Evolutionary conservation across 768 basidiomycete species (phyloP), one percentile per base, ranked within the genome.

Genomic region (Leucocoprinus sp.): DNA sequence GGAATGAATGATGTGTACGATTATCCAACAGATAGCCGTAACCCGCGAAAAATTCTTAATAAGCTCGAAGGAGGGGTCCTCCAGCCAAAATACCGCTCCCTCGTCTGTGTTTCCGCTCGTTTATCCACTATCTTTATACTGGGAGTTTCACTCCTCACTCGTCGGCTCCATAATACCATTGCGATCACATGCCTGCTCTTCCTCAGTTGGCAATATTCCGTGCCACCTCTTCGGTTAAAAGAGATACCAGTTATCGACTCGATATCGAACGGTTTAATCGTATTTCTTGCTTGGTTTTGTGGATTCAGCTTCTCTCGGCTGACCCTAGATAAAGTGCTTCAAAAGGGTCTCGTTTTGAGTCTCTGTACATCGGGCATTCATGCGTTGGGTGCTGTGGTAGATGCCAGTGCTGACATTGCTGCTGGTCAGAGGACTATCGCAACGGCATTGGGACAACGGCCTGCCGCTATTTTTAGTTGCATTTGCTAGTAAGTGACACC

Each of bases 1-100:
- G 53, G 53, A 14, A 48, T 54, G 3, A 54, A 51, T 23, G 53
- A 54, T 22, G 44, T 54, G 5, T 39, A 51, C n/a, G 53, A 54
- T 22, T 54, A 44, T 24, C 43, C 51, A 28, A 48, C 47, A 27
- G 52, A 54, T 28, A 51, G 24, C n/a, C 53, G 50, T 5, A 54
- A 54, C 15, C 53, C 53, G 31, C 47, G 53, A 4, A 54, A 54
- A 37, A 21, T 51, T 21, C 36, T 31, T 7, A 29, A 49, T 26
- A 47, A 40, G n/a, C 29, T 51, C 14, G 43, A 51, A 18, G 53
- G 53, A 19, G 43, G 47, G 7, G 40, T 54, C 23, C 40, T 51
- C 23, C 11, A 33, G 8, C 50, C 50, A 8, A 39, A 49, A n/a
- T 34, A 51, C 37, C 53, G 49, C 18, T 23, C 28, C 8, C 39